phyloP scores from a whole-genome alignment of 768 basidiomycete species.

The Rhizopogon rudus region DNA sequence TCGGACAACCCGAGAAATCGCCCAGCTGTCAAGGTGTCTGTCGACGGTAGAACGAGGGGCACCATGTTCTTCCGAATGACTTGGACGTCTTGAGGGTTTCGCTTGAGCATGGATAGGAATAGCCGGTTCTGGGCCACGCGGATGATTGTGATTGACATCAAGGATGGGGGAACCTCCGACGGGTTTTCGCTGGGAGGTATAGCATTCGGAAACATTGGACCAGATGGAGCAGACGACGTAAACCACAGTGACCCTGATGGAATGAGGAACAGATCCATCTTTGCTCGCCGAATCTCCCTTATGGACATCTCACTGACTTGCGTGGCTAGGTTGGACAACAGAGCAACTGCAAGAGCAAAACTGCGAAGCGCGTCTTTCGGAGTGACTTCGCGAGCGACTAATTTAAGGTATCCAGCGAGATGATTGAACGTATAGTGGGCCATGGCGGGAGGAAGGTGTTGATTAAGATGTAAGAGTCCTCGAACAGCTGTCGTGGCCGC shows the following conservation, averaged over 20 bases:
- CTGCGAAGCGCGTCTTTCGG: conserved; percentile 39
- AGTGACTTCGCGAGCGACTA: conserved; percentile 39
- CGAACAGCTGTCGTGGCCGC: conserved; percentile 49
- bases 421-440: conserved; percentile 67
- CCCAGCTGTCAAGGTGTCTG: conserved; percentile 24
- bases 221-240: conserved; percentile 43
- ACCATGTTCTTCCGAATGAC: conserved; percentile 61
- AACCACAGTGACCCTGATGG: conserved; percentile 75
- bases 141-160: conserved; percentile 57
- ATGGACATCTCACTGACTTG: conserved; percentile 72
- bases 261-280: conserved; percentile 62
- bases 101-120: conserved; percentile 58
- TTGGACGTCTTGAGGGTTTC: conserved; percentile 64
- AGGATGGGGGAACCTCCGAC: conserved; percentile 34
- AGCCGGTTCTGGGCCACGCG: conserved; percentile 69
- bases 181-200: conserved; percentile 31
- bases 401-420: conserved; percentile 63
- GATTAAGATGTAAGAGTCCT: conserved; percentile 52
- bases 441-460: conserved; percentile 56
- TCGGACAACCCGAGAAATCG: conserved; percentile 37
- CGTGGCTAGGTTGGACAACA: conserved; percentile 51
- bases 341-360: conserved; percentile 51
- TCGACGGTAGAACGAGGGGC: conserved; percentile 52
- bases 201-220: conserved; percentile 57
- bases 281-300: conserved; percentile 67